Evolutionary conservation across 2,329 filamentous ascomycete species (phyloP).

Genomic region (Thermoascus crustaceus): DNA sequence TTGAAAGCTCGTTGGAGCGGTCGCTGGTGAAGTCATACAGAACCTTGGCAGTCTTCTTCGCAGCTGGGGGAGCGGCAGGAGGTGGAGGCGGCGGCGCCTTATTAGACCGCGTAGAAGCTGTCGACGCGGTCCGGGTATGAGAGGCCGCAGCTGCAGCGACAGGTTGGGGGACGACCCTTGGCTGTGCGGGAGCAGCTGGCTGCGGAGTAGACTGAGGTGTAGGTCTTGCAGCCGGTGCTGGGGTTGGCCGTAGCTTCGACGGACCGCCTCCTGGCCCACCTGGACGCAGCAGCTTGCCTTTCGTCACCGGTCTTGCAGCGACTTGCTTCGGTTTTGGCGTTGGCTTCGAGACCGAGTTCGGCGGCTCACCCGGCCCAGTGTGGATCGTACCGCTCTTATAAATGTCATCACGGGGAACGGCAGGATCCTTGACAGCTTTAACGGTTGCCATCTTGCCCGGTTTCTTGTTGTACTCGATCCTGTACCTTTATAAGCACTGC

Average conservation of each 20-base stretch:
- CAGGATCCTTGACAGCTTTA: conserved; percentile 83
- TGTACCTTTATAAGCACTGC: conserved; percentile 23
- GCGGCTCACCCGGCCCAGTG: conserved; percentile 72
- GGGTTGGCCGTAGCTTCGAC: conserved; percentile 56
- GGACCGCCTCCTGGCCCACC: conserved; percentile 77
- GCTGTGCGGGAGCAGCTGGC: conserved; percentile 19
- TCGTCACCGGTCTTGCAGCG: conserved; percentile 81
- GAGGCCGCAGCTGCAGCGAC: conserved; percentile 34
- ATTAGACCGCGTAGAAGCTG: conserved; percentile 48
- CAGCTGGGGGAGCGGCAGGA: conserved; percentile 50
- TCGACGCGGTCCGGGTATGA: conserved; percentile 41
- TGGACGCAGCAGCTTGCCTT: conserved; percentile 83
- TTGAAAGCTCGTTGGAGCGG: conserved; percentile 73
- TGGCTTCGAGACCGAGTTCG: conserved; percentile 72
- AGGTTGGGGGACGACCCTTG: conserved; percentile 23
- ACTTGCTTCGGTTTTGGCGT: conserved; percentile 83
- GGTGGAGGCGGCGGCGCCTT: conserved; percentile 58
- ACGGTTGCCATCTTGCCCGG: conserved; percentile 83
- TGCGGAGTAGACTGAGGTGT: conserved; percentile 29
- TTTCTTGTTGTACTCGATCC: conserved; percentile 95
- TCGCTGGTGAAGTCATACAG: conserved; percentile 87
- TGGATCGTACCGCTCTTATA: conserved; percentile 95
- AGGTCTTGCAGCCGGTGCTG: conserved; percentile 29
- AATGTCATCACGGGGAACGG: conserved; percentile 61
- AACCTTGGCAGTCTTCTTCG: conserved; percentile 76